Evolutionary conservation across 129 eudicot genomes (phyloP).

Genomic region (Flaveria ramosissima): DNA sequence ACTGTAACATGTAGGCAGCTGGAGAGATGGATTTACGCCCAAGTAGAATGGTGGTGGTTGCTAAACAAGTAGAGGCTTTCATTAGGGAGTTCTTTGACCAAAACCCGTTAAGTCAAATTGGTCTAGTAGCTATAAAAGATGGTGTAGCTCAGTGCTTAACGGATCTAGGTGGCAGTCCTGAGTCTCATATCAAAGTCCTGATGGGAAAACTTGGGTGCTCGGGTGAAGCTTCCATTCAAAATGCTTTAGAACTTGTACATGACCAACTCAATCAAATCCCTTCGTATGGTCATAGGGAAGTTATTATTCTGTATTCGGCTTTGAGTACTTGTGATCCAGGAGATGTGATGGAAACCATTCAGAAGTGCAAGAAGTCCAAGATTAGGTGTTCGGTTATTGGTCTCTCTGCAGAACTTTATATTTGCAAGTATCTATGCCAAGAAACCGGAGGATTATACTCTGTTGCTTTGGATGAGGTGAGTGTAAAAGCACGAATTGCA

Average conservation of each 20-base stretch:
- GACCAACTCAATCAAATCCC: conserved; percentile 78
- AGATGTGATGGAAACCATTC: conserved; percentile 83
- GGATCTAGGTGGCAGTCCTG: conserved; percentile 97
- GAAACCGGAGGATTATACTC: conserved; percentile 97
- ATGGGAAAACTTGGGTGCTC: conserved; percentile 88
- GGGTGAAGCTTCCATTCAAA: conserved; percentile 92
- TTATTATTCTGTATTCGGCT: conserved; percentile 80
- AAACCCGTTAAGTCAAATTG: conserved; percentile 92
- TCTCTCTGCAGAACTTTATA: conserved; percentile 88
- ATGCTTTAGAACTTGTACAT: conserved; percentile 88
- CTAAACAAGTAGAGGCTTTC: conserved; percentile 93
- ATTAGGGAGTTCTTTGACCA: conserved; percentile 95
- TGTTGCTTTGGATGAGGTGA: conserved; percentile 95
- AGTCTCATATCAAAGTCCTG: conserved; percentile 86
- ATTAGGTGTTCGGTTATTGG: conserved; percentile 97
- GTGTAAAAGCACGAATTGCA: conserved; percentile 24
- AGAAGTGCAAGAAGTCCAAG: conserved; percentile 82
- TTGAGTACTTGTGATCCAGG: conserved; percentile 97
- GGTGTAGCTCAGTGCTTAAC: conserved; percentile 90
- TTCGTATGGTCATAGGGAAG: conserved; percentile 95
- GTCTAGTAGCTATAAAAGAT: conserved; percentile 74
- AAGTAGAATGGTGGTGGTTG: conserved; percentile 87
- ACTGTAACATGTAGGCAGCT: conserved; percentile 71
- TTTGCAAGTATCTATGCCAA: conserved; percentile 86
- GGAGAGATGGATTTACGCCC: conserved; percentile 90